phyloP scores from a whole-genome alignment of 257 asterid genomes.

The Lycium ferocissimum region DNA sequence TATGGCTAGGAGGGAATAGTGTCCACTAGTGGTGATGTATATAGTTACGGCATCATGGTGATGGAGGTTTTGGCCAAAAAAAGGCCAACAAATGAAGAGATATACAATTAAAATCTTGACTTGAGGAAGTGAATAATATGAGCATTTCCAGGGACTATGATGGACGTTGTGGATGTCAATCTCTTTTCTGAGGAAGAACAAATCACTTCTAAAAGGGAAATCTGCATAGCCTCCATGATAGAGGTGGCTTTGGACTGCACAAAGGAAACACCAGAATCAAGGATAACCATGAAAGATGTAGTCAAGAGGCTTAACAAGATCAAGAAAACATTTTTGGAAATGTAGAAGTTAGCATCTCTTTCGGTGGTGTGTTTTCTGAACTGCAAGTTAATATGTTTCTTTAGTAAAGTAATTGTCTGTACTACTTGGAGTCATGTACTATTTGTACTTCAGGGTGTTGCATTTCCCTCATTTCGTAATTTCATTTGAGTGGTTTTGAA shows the following conservation, averaged over 20 bases:
- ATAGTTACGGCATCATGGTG: constrained; percentile 46
- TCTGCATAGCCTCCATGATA: neutral
- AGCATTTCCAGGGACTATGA: constrained; percentile 22
- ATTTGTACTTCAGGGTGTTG: neutral
- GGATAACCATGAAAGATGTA: neutral
- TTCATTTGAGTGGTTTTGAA: neutral
- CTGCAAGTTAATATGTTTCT: neutral
- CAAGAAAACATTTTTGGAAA: neutral
- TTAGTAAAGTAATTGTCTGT: too few species aligned
- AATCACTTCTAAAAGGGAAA: neutral
- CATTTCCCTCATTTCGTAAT: neutral
- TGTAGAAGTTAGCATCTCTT: neutral
- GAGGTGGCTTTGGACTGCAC: neutral
- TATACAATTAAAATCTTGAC: constrained; percentile 36
- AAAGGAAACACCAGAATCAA: neutral
- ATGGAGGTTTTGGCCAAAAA: constrained; percentile 41
- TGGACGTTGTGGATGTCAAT: neutral
- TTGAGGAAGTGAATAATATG: constrained; percentile 38
- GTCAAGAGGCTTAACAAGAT: neutral
- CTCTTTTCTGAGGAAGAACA: neutral
- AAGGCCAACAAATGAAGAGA: constrained; percentile 37
- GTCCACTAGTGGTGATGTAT: constrained; percentile 42
- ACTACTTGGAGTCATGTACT: too few species aligned
- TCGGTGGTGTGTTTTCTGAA: neutral
- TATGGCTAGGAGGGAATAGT: constrained; percentile 45